Evolutionary conservation across 768 basidiomycete genomes (phyloP), one percentile per base, ranked within the genome.

Genomic region (Scleroderma bovista): DNA sequence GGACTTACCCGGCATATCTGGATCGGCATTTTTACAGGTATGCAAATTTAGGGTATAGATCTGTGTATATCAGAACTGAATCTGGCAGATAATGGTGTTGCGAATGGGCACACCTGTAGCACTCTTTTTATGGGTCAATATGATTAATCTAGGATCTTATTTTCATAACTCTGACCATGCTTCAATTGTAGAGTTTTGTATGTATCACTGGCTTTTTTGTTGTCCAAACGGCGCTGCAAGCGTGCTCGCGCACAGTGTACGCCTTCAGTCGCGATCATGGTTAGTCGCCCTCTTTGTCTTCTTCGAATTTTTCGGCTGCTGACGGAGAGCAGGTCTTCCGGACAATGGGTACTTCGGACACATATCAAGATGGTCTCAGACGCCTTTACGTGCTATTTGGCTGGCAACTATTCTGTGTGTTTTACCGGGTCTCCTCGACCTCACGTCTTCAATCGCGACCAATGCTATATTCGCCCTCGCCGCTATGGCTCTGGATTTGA

Each of bases 141-240:
- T 9, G 9, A 29, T 44, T 12, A 29, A 36, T 40, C 24, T 13
- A 40, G 39, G 9, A 40, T 38, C 36, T 9, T 11, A 26, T 39
- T 22, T 15, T 22, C 23, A 6, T 3, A 5, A 24, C 41, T 29
- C 26, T 20, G 29, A 23, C 26, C 26, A 20, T 29, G 22, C 41
- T n/a, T 16, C n/a, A n/a, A n/a, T 19, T n/a, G 26, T 45, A 84
- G 83, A 74, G 73, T 13, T 82, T 85, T 53, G 86, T 90, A 26
- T 92, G 90, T 72, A 62, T 88, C 50, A 89, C 90, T 15, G 92
- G 91, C 0, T 93, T 91, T 72, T 89, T 89, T 63, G 88, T 90
- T 49, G 82, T 80, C 15, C 87, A 89, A 65, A 84, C 80, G 13
- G 83, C 88, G 11, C 74, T 90, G 6, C 91, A 94, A 57, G 91